phyloP scores from a whole-genome alignment of 352 stramenopile species.

The Pythium phragmiticola region DNA sequence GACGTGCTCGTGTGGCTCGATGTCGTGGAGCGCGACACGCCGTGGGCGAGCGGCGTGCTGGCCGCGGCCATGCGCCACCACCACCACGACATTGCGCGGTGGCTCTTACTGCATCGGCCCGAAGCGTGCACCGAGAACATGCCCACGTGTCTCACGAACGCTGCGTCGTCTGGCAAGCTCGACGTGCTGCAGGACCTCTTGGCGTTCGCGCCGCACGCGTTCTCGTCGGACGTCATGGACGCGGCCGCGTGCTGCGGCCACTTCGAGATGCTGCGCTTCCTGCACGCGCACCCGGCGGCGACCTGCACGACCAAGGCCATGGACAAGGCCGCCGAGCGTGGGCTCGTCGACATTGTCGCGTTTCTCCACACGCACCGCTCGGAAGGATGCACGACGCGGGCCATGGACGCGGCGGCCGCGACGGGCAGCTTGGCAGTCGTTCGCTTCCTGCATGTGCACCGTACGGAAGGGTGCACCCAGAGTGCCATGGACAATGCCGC shows the following conservation, averaged over 20 bases:
- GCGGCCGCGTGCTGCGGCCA: neutral
- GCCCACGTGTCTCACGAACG: neutral
- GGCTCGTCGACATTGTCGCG: neutral
- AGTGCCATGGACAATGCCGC: neutral
- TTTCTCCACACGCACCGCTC: neutral
- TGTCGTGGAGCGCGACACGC: neutral
- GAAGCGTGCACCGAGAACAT: neutral
- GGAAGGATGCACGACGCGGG: neutral
- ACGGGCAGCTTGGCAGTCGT: neutral
- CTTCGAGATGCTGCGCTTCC: neutral
- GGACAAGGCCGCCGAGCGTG: neutral
- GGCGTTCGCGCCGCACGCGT: neutral
- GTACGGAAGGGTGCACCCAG: neutral
- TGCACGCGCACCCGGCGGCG: neutral
- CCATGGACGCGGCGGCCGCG: neutral
- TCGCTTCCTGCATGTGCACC: neutral
- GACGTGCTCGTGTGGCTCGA: neutral
- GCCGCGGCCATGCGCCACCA: neutral
- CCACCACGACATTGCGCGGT: neutral
- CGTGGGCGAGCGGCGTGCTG: neutral
- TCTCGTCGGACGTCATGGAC: conserved; percentile 1
- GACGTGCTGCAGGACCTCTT: neutral
- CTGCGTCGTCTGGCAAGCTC: neutral
- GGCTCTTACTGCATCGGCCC: neutral
- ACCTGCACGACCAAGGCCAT: neutral